Evolutionary conservation across 108 stramenopile species (phyloP).

Genomic region (Schizochytrium sp.): DNA sequence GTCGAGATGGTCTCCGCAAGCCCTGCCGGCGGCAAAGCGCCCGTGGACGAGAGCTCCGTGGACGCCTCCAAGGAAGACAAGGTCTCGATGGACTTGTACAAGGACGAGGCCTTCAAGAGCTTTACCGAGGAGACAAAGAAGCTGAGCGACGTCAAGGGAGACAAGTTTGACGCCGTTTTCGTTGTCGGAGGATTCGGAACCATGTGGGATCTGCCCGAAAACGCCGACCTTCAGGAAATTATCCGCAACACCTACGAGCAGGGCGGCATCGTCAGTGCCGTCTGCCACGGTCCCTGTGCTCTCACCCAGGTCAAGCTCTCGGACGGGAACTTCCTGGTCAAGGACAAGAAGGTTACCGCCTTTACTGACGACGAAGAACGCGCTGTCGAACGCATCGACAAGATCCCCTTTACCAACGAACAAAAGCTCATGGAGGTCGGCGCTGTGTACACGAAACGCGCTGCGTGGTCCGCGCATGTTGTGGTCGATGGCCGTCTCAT

Average conservation of each 20-base stretch:
- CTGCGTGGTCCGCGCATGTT: constrained; percentile 28
- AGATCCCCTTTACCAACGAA: constrained; percentile 30
- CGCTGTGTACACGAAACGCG: constrained; percentile 26
- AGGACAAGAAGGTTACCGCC: constrained; percentile 30
- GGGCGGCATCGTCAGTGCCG: constrained; percentile 32
- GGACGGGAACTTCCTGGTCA: constrained; percentile 29
- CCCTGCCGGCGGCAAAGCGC: constrained; percentile 20
- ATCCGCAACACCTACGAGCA: constrained; percentile 20
- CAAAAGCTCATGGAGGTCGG: constrained; percentile 28
- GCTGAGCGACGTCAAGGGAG: constrained; percentile 16
- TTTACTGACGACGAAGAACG: constrained; percentile 36
- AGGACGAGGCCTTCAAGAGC: constrained; percentile 17
- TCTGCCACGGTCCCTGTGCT: constrained; percentile 38
- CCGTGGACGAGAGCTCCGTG: constrained; percentile 20
- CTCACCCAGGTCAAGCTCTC: constrained; percentile 28
- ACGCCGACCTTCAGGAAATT: constrained; percentile 19
- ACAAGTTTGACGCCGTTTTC: constrained; percentile 32
- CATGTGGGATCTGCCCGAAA: constrained; percentile 35
- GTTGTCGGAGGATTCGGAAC: constrained; percentile 40
- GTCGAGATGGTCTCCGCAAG: constrained; percentile 27
- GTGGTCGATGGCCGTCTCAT: constrained; percentile 29
- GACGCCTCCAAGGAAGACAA: constrained; percentile 21
- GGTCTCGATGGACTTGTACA: constrained; percentile 26
- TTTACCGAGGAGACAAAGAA: constrained; percentile 19
- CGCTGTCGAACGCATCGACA: constrained; percentile 16